Conservation (phyloP, 2,329 filamentous ascomycete genomes). For the Leptodontidium sp. region DNA sequence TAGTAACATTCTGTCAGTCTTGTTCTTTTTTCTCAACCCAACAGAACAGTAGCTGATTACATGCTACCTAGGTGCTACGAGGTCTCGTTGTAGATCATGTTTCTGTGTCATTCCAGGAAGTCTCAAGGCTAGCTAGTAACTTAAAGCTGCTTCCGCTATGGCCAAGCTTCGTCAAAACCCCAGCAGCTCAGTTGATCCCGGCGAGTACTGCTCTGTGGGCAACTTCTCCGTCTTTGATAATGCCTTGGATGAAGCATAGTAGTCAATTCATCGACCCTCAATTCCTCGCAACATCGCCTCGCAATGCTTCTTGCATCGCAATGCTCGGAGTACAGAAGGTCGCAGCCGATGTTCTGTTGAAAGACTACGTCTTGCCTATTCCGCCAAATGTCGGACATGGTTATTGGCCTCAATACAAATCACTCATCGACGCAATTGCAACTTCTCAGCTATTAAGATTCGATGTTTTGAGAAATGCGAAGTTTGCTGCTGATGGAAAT, state of each 20-base stretch:
- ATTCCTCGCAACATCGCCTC: neutral
- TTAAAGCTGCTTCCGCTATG: conserved; percentile 34
- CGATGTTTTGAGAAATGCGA: neutral
- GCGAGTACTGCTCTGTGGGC: conserved; percentile 33
- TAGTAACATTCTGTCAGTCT: neutral
- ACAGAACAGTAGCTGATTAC: neutral
- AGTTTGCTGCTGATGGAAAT: conserved; percentile 38
- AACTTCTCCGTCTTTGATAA: conserved; percentile 32
- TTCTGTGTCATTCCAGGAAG: neutral
- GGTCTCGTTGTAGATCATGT: conserved; percentile 26
- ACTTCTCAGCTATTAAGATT: neutral
- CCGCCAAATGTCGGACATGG: conserved; percentile 19
- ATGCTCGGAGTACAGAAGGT: conserved; percentile 27
- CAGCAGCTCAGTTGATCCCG: conserved; percentile 17
- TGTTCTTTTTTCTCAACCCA: neutral
- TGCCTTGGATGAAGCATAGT: conserved; percentile 38
- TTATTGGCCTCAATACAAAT: conserved; percentile 23
- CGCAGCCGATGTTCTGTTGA: conserved; percentile 27
- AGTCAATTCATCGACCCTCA: conserved; percentile 33
- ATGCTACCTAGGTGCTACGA: conserved; percentile 28
- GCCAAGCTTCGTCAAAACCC: conserved; percentile 25
- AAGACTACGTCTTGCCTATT: conserved; percentile 29
- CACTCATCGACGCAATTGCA: conserved; percentile 20
- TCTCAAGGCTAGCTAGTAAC: conserved; percentile 12
- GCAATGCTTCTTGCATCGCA: conserved; percentile 18